These are phyloP conservation scores for Trametes elegans DNA, from an alignment of 768 basidiomycete genomes.

Conservation along the genomic window DNA sequence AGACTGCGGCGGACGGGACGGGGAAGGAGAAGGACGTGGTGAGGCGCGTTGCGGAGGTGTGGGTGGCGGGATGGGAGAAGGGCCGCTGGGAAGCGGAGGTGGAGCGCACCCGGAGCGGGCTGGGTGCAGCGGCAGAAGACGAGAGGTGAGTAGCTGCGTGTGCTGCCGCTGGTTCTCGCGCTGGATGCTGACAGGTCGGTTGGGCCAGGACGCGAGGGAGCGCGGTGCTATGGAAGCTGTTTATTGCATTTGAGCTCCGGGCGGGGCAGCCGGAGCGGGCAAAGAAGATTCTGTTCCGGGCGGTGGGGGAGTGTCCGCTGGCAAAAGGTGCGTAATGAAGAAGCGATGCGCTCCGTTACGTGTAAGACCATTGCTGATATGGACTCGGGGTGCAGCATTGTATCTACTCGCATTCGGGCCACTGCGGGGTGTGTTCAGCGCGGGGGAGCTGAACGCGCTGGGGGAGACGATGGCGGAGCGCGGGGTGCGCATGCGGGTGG, in stretches of 20 bases:
- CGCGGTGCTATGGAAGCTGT: conserved; percentile 68
- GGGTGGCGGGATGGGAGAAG: conserved; percentile 78
- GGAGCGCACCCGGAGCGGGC: conserved; percentile 65
- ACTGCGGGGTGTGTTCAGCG: conserved; percentile 59
- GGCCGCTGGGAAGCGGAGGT: conserved; percentile 68
- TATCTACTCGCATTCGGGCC: conserved; percentile 78
- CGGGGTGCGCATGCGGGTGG: conserved; percentile 60
- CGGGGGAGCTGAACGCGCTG: conserved; percentile 56
- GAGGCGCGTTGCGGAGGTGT: conserved; percentile 65
- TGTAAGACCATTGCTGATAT: neutral
- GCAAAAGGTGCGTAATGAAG: conserved; percentile 56
- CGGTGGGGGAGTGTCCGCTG: conserved; percentile 71
- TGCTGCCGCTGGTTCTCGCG: neutral
- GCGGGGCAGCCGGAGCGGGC: conserved; percentile 55
- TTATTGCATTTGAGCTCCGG: conserved; percentile 74
- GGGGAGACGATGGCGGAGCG: conserved; percentile 78
- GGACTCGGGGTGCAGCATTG: conserved; percentile 45
- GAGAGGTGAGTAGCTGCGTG: conserved; percentile 51
- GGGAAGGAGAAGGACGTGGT: conserved; percentile 52
- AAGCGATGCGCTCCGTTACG: conserved; percentile 3
- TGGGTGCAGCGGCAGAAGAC: conserved; percentile 59
- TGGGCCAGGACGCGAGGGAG: conserved; percentile 60
- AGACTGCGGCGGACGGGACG: conserved; percentile 33
- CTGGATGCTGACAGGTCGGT: conserved; percentile 1
- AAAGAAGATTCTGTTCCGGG: conserved; percentile 72